Evolutionary conservation across 139 green algal genomes (phyloP).

Genomic region (Diplosphaera chodatii): DNA sequence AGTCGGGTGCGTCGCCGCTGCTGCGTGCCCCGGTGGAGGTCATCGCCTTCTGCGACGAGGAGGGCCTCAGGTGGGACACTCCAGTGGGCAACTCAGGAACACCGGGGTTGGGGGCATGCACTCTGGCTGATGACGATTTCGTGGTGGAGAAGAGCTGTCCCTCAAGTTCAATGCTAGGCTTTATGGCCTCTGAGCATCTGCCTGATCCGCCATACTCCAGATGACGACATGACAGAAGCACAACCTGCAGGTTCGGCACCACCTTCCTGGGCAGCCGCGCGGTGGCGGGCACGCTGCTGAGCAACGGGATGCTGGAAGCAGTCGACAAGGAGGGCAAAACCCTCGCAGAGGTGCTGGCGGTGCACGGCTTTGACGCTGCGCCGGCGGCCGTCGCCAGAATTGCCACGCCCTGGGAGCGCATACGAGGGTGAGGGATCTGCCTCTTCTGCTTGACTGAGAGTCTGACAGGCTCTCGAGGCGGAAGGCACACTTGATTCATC

Average conservation of each 20-base stretch:
- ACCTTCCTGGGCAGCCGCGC: constrained; percentile 86
- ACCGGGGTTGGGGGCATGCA: no score
- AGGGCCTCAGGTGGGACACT: constrained; percentile 75
- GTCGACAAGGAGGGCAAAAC: constrained; percentile 45
- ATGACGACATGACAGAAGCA: no score
- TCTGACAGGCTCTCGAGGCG: no score
- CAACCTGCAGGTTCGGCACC: constrained; percentile 61
- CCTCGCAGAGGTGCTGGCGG: constrained; percentile 45
- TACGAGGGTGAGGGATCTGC: not conserved
- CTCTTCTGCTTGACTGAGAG: not conserved
- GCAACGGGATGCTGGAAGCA: constrained; percentile 38
- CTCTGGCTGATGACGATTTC: no score
- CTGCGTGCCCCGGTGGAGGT: constrained; percentile 38
- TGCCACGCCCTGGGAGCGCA: constrained; percentile 7
- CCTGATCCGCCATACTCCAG: no score
- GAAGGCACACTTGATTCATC: no score
- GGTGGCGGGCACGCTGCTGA: constrained; percentile 55
- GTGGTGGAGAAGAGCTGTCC: no score
- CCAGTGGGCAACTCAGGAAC: no score
- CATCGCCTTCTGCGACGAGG: constrained; percentile 88
- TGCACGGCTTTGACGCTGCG: constrained; percentile 27
- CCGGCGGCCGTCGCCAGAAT: constrained; percentile 13
- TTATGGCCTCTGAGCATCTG: no score
- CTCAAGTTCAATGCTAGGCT: no score
- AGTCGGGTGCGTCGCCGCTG: not conserved